Evolutionary conservation across 345 rosid genomes (phyloP).

Genomic region (Passiflora organensis): DNA sequence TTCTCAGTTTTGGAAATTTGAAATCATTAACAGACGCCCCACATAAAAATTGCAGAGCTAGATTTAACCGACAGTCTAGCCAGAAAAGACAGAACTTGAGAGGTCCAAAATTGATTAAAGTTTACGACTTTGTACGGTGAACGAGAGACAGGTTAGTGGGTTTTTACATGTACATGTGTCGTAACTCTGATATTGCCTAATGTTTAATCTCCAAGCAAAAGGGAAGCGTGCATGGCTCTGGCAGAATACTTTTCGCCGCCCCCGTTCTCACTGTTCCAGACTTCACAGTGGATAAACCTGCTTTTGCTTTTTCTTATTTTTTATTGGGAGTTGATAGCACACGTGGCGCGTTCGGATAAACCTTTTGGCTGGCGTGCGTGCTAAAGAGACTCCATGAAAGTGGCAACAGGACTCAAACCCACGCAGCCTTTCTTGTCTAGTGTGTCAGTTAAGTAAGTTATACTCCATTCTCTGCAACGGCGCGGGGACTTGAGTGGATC

Average conservation of each 20-base stretch:
- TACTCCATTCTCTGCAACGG: too few species aligned
- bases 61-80: not conserved
- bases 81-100: not conserved
- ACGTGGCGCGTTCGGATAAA: slow-evolving; percentile 17
- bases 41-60: not conserved
- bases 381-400: not conserved
- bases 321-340: not conserved
- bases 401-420: not conserved
- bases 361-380: not conserved
- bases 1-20: not conserved
- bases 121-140: not conserved
- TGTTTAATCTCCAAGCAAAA: slow-evolving; percentile 8
- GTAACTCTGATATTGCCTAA: not conserved
- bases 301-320: not conserved
- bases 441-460: too few species aligned
- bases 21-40: not conserved
- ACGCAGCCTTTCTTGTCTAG: not conserved
- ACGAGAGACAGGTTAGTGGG: not conserved
- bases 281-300: not conserved
- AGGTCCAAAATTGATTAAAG: not conserved
- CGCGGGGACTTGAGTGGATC: too few species aligned
- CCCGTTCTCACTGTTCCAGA: too few species aligned
- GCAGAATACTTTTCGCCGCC: too few species aligned
- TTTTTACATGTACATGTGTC: not conserved
- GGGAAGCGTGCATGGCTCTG: not conserved